Evolutionary conservation across 345 rosid genomes (phyloP).

Genomic region (Erucastrum elatum): DNA sequence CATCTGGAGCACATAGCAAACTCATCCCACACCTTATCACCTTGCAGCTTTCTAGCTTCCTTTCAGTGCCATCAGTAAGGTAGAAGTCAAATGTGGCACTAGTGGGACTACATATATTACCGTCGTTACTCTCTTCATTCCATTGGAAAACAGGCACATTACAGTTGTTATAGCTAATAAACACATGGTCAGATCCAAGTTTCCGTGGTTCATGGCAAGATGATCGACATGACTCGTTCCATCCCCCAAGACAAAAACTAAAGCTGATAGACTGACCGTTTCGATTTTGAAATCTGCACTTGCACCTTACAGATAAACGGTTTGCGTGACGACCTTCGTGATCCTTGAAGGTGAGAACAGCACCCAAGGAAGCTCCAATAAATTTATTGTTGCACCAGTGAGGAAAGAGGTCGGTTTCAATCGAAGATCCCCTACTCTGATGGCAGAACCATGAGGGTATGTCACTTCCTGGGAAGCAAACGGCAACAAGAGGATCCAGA

Average conservation of each 20-base stretch:
- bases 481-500: constrained; percentile 26
- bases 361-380: constrained; percentile 28
- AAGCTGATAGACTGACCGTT: constrained; percentile 21
- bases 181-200: constrained; percentile 35
- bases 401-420: constrained; percentile 19
- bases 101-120: constrained; percentile 21
- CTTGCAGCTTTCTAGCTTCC: constrained; percentile 24
- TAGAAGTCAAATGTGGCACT: constrained; percentile 24
- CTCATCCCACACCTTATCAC: constrained; percentile 37
- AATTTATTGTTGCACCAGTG: constrained; percentile 35
- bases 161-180: constrained; percentile 35
- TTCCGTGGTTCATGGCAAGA: constrained; percentile 33
- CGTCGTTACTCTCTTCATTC: constrained; percentile 2
- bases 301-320: constrained; percentile 34
- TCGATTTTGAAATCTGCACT: not conserved
- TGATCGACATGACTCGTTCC: constrained; percentile 39
- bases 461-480: constrained; percentile 35
- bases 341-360: constrained; percentile 26
- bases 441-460: constrained; percentile 30
- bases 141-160: constrained; percentile 12
- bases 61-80: constrained; percentile 27
- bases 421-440: constrained; percentile 28
- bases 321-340: constrained; percentile 4
- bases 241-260: constrained; percentile 28
- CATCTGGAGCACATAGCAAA: constrained; percentile 37